A percentile compares a stretch with the other conserved stretches of the same genome.
These are phyloP conservation scores for Suillus hirtellus DNA, from an alignment of 768 basidiomycete species.

Conservation along the genomic window DNA sequence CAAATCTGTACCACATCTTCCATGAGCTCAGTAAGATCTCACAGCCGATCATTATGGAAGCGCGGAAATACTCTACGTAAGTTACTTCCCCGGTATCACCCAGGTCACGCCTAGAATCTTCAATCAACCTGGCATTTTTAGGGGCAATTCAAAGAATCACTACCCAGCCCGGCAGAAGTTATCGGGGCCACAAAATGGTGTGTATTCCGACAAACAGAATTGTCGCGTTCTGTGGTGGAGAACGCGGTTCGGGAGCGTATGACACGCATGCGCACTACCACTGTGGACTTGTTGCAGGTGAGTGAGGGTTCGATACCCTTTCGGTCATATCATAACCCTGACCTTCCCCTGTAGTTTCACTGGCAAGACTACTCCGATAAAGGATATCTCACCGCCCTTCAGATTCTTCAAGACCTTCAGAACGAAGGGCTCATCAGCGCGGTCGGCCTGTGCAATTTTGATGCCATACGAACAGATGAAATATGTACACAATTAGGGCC, in stretches of 20 bases:
- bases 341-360: constrained; percentile 56
- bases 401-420: constrained; percentile 60
- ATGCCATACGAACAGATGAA: constrained; percentile 71
- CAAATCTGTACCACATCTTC: constrained; percentile 2
- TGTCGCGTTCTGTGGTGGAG: constrained; percentile 57
- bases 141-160: constrained; percentile 66
- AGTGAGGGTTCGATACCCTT: constrained; percentile 14
- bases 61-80: constrained; percentile 78
- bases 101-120: background rate
- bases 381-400: constrained; percentile 48
- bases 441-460: constrained; percentile 82
- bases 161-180: constrained; percentile 42
- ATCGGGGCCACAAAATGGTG: constrained; percentile 88
- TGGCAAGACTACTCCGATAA: constrained; percentile 70
- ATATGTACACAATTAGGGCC: constrained; percentile 75
- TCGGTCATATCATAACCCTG: constrained; percentile 2
- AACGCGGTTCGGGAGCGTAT: constrained; percentile 69
- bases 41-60: constrained; percentile 87
- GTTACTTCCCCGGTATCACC: constrained; percentile 23
- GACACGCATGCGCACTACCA: constrained; percentile 58
- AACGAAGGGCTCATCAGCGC: constrained; percentile 58
- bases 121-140: constrained; percentile 29
- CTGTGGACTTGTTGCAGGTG: constrained; percentile 76
- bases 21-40: constrained; percentile 8
- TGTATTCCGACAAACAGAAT: constrained; percentile 57